phyloP scores from a whole-genome alignment of 352 stramenopile species.

The Phytopythium delawarense region DNA sequence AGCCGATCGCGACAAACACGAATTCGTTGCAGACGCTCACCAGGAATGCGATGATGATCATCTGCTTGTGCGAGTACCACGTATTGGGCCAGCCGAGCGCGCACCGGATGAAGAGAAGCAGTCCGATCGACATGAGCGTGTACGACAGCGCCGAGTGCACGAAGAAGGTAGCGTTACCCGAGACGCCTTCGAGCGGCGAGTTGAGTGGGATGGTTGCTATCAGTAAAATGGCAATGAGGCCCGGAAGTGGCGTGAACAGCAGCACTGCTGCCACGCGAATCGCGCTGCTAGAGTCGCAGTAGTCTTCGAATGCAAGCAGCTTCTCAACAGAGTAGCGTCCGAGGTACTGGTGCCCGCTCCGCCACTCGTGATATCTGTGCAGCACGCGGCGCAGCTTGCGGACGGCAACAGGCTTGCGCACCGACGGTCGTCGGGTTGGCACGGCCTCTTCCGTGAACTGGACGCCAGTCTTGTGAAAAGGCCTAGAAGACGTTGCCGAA shows the following conservation, averaged over 20 bases:
- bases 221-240: constrained; percentile 8
- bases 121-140: constrained; percentile 10
- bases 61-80: constrained; percentile 14
- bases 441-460: neutral
- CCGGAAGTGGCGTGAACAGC: constrained; percentile 11
- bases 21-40: constrained; percentile 8
- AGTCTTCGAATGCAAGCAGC: constrained; percentile 17
- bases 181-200: constrained; percentile 1
- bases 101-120: constrained; percentile 13
- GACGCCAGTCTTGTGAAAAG: neutral
- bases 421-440: neutral
- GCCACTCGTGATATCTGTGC: constrained; percentile 17
- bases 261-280: constrained; percentile 12
- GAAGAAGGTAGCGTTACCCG: constrained; percentile 7
- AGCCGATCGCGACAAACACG: constrained; percentile 7
- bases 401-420: neutral
- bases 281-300: constrained; percentile 10
- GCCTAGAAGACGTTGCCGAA: neutral
- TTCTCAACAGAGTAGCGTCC: constrained; percentile 33
- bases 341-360: constrained; percentile 27
- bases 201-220: constrained; percentile 11
- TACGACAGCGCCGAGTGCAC: constrained; percentile 12
- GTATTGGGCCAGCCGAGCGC: constrained; percentile 8
- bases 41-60: constrained; percentile 7
- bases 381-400: neutral